phyloP scores from a whole-genome alignment of 1,139 yeast genomes.

The Blastobotrys elegans region DNA sequence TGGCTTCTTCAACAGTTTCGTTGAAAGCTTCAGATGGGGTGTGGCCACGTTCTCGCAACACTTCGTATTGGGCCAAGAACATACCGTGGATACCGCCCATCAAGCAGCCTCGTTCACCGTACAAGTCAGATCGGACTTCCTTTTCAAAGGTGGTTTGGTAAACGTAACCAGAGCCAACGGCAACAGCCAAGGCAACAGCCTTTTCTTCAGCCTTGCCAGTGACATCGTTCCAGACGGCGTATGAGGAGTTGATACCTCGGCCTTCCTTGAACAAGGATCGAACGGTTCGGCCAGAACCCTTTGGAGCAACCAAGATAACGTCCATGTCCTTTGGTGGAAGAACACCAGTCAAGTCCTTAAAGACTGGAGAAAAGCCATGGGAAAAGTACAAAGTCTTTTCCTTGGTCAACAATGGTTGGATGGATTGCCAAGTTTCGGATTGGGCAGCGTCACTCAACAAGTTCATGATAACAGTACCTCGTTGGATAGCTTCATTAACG shows the following conservation, averaged over 20 bases:
- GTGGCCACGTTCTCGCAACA: constrained; percentile 98
- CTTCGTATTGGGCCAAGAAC: constrained; percentile 99
- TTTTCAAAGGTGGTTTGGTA: constrained; percentile 99
- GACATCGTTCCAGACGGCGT: constrained; percentile 99
- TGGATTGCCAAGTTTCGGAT: constrained; percentile 90
- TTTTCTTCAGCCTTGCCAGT: constrained; percentile 99
- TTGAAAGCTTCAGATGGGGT: constrained; percentile 99
- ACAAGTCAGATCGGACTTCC: constrained; percentile 98
- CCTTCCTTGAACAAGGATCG: constrained; percentile 99
- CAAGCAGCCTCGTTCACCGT: constrained; percentile 99
- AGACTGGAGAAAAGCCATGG: constrained; percentile 99
- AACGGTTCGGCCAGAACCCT: constrained; percentile 99
- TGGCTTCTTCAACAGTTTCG: constrained; percentile 99
- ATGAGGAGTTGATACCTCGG: constrained; percentile 98
- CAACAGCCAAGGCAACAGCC: constrained; percentile 97
- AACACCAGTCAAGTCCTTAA: constrained; percentile 95
- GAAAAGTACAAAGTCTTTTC: constrained; percentile 98
- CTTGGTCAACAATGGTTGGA: constrained; percentile 89
- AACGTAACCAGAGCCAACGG: constrained; percentile 99
- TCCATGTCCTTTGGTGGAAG: constrained; percentile 93
- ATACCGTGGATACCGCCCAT: constrained; percentile 99
- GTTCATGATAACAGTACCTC: constrained; percentile 96
- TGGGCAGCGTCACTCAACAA: constrained; percentile 98
- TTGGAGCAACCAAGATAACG: constrained; percentile 98
- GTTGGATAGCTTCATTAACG: constrained; percentile 84